Evolutionary conservation across 306 rosid genomes (phyloP).

Genomic region (Castanea mollissima): DNA sequence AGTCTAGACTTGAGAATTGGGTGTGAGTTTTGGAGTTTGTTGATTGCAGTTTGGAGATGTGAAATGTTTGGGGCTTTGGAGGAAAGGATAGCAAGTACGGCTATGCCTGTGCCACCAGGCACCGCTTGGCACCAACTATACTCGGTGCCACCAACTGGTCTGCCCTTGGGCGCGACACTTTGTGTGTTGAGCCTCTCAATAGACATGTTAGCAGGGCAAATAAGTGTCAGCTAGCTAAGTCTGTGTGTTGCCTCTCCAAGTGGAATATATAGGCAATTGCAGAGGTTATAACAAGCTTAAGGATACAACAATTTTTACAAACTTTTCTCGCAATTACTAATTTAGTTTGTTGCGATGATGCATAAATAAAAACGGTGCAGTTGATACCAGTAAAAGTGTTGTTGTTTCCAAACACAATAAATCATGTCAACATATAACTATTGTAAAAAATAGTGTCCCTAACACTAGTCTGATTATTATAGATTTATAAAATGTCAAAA

Average conservation of each 20-base stretch:
- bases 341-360: too few relatives aligned
- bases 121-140: slow-evolving; percentile 49
- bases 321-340: too few relatives aligned
- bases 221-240: neutral
- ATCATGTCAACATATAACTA: too few relatives aligned
- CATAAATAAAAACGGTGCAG: too few relatives aligned
- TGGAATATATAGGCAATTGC: neutral
- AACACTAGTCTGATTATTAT: too few relatives aligned
- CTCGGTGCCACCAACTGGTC: slow-evolving; percentile 48
- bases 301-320: too few relatives aligned
- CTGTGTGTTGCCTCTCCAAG: neutral
- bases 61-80: slow-evolving; percentile 21
- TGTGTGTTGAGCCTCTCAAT: neutral
- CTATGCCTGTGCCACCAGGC: slow-evolving; percentile 58
- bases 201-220: neutral
- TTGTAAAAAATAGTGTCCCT: too few relatives aligned
- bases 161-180: slow-evolving; percentile 6
- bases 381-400: too few relatives aligned
- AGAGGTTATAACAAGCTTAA: too few relatives aligned
- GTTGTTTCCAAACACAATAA: too few relatives aligned
- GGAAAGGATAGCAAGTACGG: slow-evolving; percentile 37
- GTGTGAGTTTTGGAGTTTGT: slow-evolving; percentile 44
- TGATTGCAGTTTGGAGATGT: slow-evolving; percentile 38
- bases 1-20: slow-evolving; percentile 59
- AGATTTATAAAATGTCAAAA: too few relatives aligned